phyloP scores from a whole-genome alignment of 2,329 filamentous ascomycete genomes.

The Ophiosphaerella narmari region DNA sequence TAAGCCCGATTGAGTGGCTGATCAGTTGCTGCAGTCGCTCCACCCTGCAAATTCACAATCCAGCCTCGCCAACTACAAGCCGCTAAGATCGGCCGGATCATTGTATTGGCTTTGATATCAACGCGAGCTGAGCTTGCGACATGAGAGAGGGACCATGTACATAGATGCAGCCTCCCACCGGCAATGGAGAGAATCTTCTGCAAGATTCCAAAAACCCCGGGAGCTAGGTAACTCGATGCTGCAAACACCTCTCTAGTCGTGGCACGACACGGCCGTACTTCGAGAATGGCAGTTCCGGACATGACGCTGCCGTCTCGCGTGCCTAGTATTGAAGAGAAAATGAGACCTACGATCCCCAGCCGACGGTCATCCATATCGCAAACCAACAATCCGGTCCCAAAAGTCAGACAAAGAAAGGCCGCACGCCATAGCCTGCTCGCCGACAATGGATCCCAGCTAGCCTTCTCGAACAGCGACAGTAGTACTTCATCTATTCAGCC shows the following conservation, averaged over 20 bases:
- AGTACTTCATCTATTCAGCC: background rate
- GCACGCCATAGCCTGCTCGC: conserved; percentile 7
- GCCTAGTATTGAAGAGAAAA: conserved; percentile 16
- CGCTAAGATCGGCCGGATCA: conserved; percentile 29
- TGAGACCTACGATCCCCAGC: conserved; percentile 20
- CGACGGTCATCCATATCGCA: conserved; percentile 19
- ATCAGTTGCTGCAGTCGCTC: conserved; percentile 21
- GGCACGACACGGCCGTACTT: conserved; percentile 22
- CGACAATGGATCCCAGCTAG: conserved; percentile 4
- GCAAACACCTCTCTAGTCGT: conserved; percentile 13
- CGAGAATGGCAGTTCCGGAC: conserved; percentile 24
- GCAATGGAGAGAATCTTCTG: conserved; percentile 9
- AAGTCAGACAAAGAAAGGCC: conserved; percentile 1
- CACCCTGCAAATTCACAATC: conserved; percentile 13
- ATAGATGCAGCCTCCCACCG: conserved; percentile 26
- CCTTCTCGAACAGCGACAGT: background rate
- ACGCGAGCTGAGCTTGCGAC: conserved; percentile 29
- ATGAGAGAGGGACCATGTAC: conserved; percentile 23
- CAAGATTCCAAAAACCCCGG: conserved; percentile 9
- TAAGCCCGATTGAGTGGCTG: conserved; percentile 13
- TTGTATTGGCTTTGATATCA: conserved; percentile 15
- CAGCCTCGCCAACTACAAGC: conserved; percentile 31
- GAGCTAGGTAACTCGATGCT: conserved; percentile 29
- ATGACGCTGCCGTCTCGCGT: conserved; percentile 9
- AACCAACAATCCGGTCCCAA: conserved; percentile 1